These are phyloP conservation scores for Ophiostoma tasmaniense DNA, from an alignment of 2,329 filamentous ascomycete genomes.

Conservation along the genomic window DNA sequence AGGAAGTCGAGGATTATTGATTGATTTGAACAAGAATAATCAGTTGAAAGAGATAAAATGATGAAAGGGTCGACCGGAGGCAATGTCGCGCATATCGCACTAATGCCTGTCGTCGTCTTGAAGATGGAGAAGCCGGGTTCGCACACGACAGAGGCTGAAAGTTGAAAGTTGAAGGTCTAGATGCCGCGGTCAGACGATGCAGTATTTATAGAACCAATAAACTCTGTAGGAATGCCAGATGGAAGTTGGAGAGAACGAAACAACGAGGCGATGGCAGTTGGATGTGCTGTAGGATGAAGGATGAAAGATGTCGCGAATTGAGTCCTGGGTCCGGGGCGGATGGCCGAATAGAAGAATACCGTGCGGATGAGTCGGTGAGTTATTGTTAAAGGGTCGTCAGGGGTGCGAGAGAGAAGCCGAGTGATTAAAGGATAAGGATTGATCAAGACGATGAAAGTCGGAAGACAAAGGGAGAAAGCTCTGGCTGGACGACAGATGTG, in stretches of 20 bases:
- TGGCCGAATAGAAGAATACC: not conserved
- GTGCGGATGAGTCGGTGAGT: too few relatives aligned
- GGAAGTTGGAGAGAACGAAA: not conserved
- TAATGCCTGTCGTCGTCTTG: not conserved
- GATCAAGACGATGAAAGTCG: not conserved
- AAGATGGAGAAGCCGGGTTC: not conserved
- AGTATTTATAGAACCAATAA: not conserved
- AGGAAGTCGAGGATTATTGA: not conserved
- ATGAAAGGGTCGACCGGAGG: not conserved
- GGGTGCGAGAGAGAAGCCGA: not conserved
- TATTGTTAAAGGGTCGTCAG: not conserved
- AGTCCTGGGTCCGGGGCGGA: not conserved
- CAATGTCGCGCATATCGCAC: not conserved
- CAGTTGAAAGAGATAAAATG: not conserved
- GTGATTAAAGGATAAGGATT: not conserved
- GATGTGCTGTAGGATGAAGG: not conserved
- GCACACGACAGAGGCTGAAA: not conserved
- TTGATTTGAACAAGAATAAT: not conserved
- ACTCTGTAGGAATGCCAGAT: too few relatives aligned
- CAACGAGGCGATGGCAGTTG: not conserved
- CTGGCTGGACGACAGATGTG: not conserved
- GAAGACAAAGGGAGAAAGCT: not conserved
- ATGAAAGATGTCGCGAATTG: not conserved
- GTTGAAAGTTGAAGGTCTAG: not conserved
- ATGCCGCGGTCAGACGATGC: not conserved